Conservation (phyloP, 371 early-diverging fungal species). For the Mucor circinelloides region DNA sequence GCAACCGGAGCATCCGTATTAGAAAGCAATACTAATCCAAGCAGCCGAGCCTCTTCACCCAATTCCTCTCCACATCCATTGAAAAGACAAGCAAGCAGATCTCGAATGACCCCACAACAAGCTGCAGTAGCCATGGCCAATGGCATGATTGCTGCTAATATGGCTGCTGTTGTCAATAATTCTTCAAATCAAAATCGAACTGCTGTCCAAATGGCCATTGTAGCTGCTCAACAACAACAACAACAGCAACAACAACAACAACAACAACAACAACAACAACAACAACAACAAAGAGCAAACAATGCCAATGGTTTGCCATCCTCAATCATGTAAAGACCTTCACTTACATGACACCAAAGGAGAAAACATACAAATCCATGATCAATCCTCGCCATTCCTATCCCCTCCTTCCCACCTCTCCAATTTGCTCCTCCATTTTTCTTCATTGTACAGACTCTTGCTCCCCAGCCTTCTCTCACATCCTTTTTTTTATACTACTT, state of each 20-base stretch:
- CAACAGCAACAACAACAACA: conserved; percentile 21
- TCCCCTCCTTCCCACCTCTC: background rate
- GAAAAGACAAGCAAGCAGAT: conserved; percentile 42
- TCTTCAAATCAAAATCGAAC: conserved; percentile 25
- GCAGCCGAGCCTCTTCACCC: conserved; percentile 25
- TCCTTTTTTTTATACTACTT: background rate
- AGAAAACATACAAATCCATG: background rate
- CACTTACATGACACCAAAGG: background rate
- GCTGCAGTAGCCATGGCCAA: conserved; percentile 47
- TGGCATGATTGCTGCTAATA: conserved; percentile 43
- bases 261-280: conserved; percentile 17
- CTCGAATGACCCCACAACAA: conserved; percentile 43
- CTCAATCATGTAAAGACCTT: background rate
- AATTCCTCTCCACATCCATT: conserved; percentile 22
- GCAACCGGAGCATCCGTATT: conserved; percentile 16
- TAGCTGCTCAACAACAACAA: conserved; percentile 15
- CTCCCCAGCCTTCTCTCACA: background rate
- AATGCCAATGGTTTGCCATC: background rate
- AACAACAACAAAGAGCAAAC: conserved; percentile 6
- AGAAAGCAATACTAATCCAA: conserved; percentile 13
- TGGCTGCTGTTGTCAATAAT: conserved; percentile 44
- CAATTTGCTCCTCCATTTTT: background rate
- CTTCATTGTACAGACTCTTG: background rate
- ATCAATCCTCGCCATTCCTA: background rate
- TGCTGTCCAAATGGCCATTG: conserved; percentile 31